Percentiles rank a stretch among this genome's conserved stretches.
These are phyloP conservation scores for Apiotrichum sp. DNA, from an alignment of 1,284 basidiomycete genomes.

Conservation along the genomic window DNA sequence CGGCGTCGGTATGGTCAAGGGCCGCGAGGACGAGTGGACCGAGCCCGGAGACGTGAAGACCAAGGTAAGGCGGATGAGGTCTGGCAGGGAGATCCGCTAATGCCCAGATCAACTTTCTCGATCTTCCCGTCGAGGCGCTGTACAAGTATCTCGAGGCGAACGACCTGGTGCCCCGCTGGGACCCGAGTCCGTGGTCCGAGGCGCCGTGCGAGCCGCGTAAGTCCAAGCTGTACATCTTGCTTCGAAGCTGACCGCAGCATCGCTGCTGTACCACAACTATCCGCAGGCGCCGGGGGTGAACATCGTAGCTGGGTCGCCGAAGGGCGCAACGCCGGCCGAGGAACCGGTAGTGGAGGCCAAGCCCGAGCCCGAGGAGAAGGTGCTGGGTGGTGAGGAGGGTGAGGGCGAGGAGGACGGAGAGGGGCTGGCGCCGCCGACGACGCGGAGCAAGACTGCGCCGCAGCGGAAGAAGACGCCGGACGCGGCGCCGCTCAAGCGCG, in stretches of 20 bases:
- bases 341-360: not conserved
- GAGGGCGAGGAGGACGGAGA: conserved; percentile 4
- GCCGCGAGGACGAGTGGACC: conserved; percentile 32
- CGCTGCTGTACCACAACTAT: conserved; percentile 28
- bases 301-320: conserved; percentile 6
- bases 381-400: not conserved
- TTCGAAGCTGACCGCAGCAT: conserved; percentile 20
- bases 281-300: conserved; percentile 20
- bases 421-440: conserved; percentile 30
- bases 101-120: conserved; percentile 40
- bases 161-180: conserved; percentile 40
- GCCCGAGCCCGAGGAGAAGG: not conserved
- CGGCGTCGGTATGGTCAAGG: conserved; percentile 26
- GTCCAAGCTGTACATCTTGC: conserved; percentile 2
- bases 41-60: conserved; percentile 37
- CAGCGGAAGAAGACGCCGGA: conserved; percentile 23
- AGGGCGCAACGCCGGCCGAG: not conserved
- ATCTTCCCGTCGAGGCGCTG: conserved; percentile 36
- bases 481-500: conserved; percentile 21
- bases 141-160: conserved; percentile 40
- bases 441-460: conserved; percentile 38
- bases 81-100: conserved; percentile 3
- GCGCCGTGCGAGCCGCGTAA: conserved; percentile 39
- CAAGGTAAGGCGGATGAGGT: conserved; percentile 24
- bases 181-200: conserved; percentile 43